These are phyloP conservation scores for Striga hermonthica DNA, from an alignment of 305 asterid genomes.

Conservation along the genomic window DNA sequence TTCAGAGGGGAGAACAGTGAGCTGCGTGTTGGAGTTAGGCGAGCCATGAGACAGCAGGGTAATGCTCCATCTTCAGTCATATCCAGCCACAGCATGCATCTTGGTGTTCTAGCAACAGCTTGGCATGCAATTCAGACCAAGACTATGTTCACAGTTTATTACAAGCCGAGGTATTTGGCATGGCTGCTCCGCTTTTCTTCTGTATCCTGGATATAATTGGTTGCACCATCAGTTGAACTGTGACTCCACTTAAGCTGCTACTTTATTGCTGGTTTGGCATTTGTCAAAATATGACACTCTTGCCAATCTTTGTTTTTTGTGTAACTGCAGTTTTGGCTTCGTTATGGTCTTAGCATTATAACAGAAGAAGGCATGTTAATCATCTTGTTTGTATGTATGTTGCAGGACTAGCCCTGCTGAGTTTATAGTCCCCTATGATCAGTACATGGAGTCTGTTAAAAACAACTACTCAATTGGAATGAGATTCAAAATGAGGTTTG, in stretches of 20 bases:
- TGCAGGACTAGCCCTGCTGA: slow-evolving; percentile 91
- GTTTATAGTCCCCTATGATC: slow-evolving; percentile 79
- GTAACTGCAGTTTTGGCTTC: background rate
- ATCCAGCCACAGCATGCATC: slow-evolving; percentile 92
- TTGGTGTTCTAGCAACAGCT: slow-evolving; percentile 85
- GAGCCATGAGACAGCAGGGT: slow-evolving; percentile 71
- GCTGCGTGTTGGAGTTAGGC: slow-evolving; percentile 84
- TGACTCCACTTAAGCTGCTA: background rate
- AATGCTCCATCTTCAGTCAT: slow-evolving; percentile 75
- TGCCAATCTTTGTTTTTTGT: background rate
- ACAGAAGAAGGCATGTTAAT: slow-evolving; percentile 3
- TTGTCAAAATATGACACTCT: background rate
- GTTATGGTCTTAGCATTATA: slow-evolving; percentile 7
- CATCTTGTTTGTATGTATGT: slow-evolving; percentile 11
- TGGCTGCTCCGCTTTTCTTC: background rate
- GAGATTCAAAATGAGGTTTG: slow-evolving; percentile 96
- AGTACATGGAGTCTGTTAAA: slow-evolving; percentile 70
- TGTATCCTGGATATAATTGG: background rate
- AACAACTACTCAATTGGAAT: slow-evolving; percentile 78
- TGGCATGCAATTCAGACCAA: slow-evolving; percentile 80
- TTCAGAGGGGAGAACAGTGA: slow-evolving; percentile 82
- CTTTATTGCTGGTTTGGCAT: background rate
- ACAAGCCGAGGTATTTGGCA: slow-evolving; percentile 68
- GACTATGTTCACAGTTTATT: slow-evolving; percentile 62
- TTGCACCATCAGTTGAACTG: background rate